phyloP scores from a whole-genome alignment of 2,329 filamentous ascomycete genomes.

The Hymenoscyphus fraxineus region DNA sequence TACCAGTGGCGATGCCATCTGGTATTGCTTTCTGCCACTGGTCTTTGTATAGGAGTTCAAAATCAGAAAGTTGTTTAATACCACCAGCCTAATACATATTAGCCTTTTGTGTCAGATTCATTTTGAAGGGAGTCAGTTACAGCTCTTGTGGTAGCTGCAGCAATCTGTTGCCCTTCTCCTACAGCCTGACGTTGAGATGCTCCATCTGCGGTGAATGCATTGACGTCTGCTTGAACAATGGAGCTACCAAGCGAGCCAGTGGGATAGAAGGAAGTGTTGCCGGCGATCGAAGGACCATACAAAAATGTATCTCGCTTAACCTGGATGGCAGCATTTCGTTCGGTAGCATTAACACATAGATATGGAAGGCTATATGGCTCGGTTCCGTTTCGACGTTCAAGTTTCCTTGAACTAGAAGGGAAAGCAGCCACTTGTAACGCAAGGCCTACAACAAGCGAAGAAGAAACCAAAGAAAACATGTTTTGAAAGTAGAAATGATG shows the following conservation, averaged over 20 bases:
- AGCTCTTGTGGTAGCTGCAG: neutral
- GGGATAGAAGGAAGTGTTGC: constrained; percentile 13
- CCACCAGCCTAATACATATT: constrained; percentile 27
- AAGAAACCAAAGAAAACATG: neutral
- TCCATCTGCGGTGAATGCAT: neutral
- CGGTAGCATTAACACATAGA: neutral
- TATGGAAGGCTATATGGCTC: neutral
- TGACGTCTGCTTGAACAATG: constrained; percentile 4
- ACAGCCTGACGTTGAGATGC: neutral
- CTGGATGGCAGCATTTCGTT: neutral
- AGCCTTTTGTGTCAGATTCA: neutral
- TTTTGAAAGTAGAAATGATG: neutral
- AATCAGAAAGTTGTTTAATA: constrained; percentile 38
- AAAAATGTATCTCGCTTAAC: constrained; percentile 8
- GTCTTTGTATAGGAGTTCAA: constrained; percentile 40
- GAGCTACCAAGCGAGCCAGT: constrained; percentile 12
- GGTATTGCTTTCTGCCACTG: constrained; percentile 40
- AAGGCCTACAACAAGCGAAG: neutral
- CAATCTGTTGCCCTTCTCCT: neutral
- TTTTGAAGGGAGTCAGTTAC: constrained; percentile 3
- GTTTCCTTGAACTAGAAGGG: neutral
- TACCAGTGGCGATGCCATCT: constrained; percentile 36
- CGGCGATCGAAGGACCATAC: constrained; percentile 9
- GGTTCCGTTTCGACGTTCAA: neutral
- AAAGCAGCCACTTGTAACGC: neutral